These are phyloP conservation scores for Peronospora belbahrii DNA, from an alignment of 352 stramenopile species.

Conservation along the genomic window DNA sequence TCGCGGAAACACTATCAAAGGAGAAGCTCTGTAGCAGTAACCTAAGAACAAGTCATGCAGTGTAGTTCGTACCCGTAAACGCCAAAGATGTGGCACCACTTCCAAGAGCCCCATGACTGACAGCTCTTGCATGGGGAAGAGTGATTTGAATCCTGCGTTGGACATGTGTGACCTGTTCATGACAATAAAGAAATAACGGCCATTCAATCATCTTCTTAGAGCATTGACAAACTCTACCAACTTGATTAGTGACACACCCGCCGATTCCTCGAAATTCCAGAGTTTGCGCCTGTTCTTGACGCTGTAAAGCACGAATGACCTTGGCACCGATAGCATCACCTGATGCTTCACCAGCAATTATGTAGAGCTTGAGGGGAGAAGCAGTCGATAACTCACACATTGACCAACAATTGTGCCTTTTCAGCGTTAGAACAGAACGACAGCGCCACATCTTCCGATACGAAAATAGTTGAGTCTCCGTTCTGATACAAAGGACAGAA, in stretches of 20 bases:
- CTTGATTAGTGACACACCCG: constrained; percentile 25
- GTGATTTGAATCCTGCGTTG: constrained; percentile 39
- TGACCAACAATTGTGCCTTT: not conserved
- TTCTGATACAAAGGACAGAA: constrained; percentile 8
- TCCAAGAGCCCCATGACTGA: constrained; percentile 72
- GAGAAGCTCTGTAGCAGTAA: no score
- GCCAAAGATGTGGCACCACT: constrained; percentile 49
- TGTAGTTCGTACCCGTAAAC: constrained; percentile 32
- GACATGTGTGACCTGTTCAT: constrained; percentile 43
- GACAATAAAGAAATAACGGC: not conserved
- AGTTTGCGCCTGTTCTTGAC: constrained; percentile 5
- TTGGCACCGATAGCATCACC: constrained; percentile 76
- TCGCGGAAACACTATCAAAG: constrained; percentile 22
- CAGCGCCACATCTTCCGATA: constrained; percentile 10
- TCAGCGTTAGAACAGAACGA: constrained; percentile 2
- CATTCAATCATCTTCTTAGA: not conserved
- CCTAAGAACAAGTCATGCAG: not conserved
- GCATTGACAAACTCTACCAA: not conserved
- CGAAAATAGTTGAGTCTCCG: constrained; percentile 1
- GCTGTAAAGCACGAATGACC: constrained; percentile 44
- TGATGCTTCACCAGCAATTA: constrained; percentile 67
- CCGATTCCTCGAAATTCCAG: constrained; percentile 54
- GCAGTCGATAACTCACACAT: constrained; percentile 14
- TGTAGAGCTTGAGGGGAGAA: constrained; percentile 33
- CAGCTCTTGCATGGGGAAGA: constrained; percentile 67